Conservation (phyloP, 345 rosid genomes). For the Euphorbia pulcherrima region DNA sequence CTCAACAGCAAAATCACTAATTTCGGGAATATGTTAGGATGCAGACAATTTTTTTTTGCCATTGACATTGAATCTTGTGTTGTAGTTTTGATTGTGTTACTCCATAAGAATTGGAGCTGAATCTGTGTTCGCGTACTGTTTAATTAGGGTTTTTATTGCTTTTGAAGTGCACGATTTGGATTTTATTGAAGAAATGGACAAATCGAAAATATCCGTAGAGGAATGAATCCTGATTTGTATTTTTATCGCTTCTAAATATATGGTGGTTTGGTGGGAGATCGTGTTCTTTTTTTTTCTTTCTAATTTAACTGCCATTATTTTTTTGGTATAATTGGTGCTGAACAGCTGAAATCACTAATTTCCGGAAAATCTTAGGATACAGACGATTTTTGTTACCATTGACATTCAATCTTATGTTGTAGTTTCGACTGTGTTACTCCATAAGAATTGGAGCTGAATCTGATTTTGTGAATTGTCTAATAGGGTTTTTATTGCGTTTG, state of each 20-base stretch:
- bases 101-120: neutral
- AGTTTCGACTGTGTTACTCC: neutral
- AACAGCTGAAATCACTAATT: too few species aligned
- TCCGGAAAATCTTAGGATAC: too few species aligned
- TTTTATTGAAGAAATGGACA: too few species aligned
- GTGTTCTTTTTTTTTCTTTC: too few species aligned
- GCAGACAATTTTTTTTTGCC: neutral
- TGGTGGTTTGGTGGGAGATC: neutral
- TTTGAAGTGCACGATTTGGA: too few species aligned
- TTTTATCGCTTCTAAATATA: neutral
- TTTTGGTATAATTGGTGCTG: too few species aligned
- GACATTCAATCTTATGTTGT: neutral
- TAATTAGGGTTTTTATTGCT: conserved; percentile 13
- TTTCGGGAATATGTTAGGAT: too few species aligned
- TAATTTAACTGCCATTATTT: too few species aligned
- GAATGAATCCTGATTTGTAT: neutral
- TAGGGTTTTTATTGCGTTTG: conserved; percentile 13
- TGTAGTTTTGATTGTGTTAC: neutral
- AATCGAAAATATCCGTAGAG: too few species aligned
- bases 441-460: neutral
- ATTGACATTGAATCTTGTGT: neutral
- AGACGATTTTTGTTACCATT: neutral
- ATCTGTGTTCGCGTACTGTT: neutral
- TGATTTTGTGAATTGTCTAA: neutral
- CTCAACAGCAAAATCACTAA: too few species aligned